A percentile compares a stretch with the other conserved stretches of the same genome.
Evolutionary conservation across 2,329 filamentous ascomycete genomes (phyloP).

Genomic region (Alternaria incomplexa): DNA sequence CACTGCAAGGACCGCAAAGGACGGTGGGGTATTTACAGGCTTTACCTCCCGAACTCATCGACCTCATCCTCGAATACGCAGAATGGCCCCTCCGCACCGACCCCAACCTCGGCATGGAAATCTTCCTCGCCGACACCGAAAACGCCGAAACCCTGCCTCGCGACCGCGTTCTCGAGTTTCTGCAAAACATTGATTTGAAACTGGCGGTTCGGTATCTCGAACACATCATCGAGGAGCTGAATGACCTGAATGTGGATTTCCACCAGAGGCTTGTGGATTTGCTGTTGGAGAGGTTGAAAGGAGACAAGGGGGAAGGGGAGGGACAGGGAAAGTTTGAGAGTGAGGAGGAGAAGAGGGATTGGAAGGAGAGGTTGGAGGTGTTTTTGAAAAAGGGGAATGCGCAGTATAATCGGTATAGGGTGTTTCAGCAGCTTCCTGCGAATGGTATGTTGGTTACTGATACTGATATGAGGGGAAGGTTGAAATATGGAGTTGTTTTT

Average conservation of each 20-base stretch:
- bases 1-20: slow-evolving; percentile 78
- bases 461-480: background rate
- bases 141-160: slow-evolving; percentile 91
- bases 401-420: slow-evolving; percentile 80
- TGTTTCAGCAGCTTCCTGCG: slow-evolving; percentile 77
- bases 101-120: slow-evolving; percentile 81
- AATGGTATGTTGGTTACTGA: slow-evolving; percentile 72
- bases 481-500: background rate
- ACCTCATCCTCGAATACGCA: slow-evolving; percentile 88
- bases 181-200: slow-evolving; percentile 70
- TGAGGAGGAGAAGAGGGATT: slow-evolving; percentile 49
- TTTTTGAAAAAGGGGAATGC: slow-evolving; percentile 75
- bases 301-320: slow-evolving; percentile 41
- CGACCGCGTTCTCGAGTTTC: slow-evolving; percentile 74
- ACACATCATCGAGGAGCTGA: slow-evolving; percentile 86
- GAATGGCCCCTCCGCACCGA: slow-evolving; percentile 82
- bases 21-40: slow-evolving; percentile 92
- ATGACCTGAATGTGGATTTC: slow-evolving; percentile 82
- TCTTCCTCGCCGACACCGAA: slow-evolving; percentile 91
- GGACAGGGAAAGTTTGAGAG: slow-evolving; percentile 38
- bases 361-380: slow-evolving; percentile 70
- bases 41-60: slow-evolving; percentile 83
- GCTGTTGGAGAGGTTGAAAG: slow-evolving; percentile 64
- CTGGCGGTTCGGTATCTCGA: slow-evolving; percentile 86
- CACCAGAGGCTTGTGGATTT: slow-evolving; percentile 84